Evolutionary conservation across 2,329 filamentous ascomycete genomes (phyloP).

Genomic region (Elsinoe fawcettii): DNA sequence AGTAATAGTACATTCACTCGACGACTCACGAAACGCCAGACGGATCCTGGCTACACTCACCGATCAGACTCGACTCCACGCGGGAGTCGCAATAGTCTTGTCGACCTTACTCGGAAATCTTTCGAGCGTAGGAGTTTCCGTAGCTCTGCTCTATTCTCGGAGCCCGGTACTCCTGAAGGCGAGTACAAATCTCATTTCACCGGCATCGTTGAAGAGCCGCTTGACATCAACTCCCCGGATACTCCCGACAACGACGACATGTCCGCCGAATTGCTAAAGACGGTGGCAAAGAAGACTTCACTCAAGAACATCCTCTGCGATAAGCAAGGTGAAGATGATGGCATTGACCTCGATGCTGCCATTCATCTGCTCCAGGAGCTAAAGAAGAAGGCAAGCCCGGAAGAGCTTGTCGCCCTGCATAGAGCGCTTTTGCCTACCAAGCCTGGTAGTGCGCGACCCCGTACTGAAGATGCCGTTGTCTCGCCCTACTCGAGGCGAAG

Average conservation of each 20-base stretch:
- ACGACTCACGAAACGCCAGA: conserved; percentile 13
- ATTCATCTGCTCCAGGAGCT: conserved; percentile 41
- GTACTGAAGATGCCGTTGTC: conserved; percentile 9
- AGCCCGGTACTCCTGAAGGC: neutral
- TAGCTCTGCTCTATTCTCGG: conserved; percentile 2
- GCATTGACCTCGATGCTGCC: conserved; percentile 38
- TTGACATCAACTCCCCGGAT: conserved; percentile 2
- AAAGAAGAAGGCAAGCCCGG: conserved; percentile 41
- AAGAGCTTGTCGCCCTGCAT: conserved; percentile 39
- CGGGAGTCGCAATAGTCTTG: neutral
- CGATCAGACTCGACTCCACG: conserved; percentile 1
- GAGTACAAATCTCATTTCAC: neutral
- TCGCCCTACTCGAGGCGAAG: conserved; percentile 29
- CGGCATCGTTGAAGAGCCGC: conserved; percentile 11
- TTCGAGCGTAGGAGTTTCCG: conserved; percentile 13
- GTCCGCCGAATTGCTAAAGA: conserved; percentile 12
- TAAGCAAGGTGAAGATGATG: conserved; percentile 6
- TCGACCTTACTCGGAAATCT: conserved; percentile 7
- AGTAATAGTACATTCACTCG: neutral
- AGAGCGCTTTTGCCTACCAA: conserved; percentile 30
- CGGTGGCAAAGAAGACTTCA: conserved; percentile 15
- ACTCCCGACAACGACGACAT: conserved; percentile 9
- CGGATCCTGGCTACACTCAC: neutral
- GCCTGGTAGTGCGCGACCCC: conserved; percentile 20
- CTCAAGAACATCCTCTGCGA: conserved; percentile 15